phyloP scores from a whole-genome alignment of 345 rosid species.

The Lenwebbia sp. region DNA sequence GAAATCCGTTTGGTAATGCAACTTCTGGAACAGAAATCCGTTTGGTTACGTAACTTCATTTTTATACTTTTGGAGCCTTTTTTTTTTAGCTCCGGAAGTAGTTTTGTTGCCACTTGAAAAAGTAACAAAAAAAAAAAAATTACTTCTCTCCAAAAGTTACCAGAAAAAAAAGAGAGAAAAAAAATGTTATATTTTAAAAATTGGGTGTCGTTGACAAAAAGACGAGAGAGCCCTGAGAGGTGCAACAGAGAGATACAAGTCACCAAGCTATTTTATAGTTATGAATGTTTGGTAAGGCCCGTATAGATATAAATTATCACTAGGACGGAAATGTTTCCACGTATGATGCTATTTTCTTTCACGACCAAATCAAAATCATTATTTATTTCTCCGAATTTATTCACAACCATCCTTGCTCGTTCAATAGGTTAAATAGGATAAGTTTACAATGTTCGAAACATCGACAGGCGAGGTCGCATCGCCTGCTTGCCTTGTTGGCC shows the following conservation, averaged over 20 bases:
- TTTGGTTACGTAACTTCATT: too few species aligned
- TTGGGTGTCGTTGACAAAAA: background rate
- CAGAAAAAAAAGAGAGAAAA: accelerated
- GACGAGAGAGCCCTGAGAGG: background rate
- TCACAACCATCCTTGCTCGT: background rate
- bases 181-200: background rate
- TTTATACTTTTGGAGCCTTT: too few species aligned
- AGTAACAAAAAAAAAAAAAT: too few species aligned
- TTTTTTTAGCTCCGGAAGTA: too few species aligned
- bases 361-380: background rate
- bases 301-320: background rate
- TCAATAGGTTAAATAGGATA: background rate
- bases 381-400: background rate
- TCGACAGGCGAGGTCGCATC: background rate
- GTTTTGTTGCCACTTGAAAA: too few species aligned
- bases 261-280: too few species aligned
- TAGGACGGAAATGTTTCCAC: background rate
- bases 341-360: background rate
- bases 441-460: background rate
- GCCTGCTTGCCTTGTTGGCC: too few species aligned
- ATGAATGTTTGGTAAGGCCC: background rate
- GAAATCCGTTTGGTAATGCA: too few species aligned
- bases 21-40: too few species aligned
- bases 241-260: too few species aligned
- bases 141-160: background rate